Evolutionary conservation across 495 filamentous ascomycete species (phyloP).

Genomic region (Choiromyces venosus): DNA sequence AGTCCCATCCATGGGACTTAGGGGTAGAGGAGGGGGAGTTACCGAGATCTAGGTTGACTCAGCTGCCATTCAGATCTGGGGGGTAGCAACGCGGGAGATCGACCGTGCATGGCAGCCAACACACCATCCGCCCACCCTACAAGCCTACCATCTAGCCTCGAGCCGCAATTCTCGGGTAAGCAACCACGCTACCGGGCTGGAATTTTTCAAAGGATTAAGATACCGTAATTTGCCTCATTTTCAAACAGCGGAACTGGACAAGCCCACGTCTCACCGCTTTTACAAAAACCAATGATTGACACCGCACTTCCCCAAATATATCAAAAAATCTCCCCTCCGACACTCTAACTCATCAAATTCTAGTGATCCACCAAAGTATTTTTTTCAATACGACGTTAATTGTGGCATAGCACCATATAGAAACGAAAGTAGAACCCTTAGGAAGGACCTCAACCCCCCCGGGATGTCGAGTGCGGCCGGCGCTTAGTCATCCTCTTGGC

Average conservation of each 20-base stretch:
- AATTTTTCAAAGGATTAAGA: too few species aligned
- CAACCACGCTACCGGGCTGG: not conserved
- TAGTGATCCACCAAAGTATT: not conserved
- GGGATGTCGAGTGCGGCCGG: not conserved
- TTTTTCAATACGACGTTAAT: too few species aligned
- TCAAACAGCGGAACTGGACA: not conserved
- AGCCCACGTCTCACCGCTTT: not conserved
- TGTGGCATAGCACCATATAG: too few species aligned
- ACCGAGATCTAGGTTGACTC: slow-evolving; percentile 1
- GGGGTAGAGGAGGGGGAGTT: not conserved
- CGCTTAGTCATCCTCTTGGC: not conserved
- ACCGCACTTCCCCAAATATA: not conserved
- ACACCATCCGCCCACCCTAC: not conserved
- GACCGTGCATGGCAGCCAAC: not conserved
- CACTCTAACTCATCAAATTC: not conserved
- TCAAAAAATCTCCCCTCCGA: too few species aligned
- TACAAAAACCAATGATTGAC: not conserved
- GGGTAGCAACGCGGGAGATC: not conserved
- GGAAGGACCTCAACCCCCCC: not conserved
- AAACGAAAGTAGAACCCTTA: too few species aligned
- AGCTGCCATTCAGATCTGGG: not conserved
- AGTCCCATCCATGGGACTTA: not conserved
- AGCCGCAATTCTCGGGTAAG: not conserved
- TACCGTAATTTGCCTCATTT: too few species aligned
- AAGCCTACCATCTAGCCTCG: not conserved